Evolutionary conservation across 2,329 filamentous ascomycete species (phyloP).

Genomic region (Penicillium sp.): DNA sequence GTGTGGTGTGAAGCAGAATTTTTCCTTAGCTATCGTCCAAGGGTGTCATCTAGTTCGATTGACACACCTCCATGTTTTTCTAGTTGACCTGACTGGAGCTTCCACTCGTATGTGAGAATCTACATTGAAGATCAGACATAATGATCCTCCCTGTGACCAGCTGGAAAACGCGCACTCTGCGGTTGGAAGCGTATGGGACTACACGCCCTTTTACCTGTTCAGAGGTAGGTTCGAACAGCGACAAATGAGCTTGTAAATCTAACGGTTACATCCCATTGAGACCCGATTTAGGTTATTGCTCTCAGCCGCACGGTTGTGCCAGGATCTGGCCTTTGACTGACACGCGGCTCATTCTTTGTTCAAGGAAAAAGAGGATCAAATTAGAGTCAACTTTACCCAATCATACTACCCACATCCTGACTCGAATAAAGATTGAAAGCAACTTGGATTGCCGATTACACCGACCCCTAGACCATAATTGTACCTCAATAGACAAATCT

Average conservation of each 20-base stretch:
- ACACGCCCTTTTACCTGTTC: neutral
- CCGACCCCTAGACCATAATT: neutral
- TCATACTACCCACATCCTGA: neutral
- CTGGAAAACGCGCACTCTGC: neutral
- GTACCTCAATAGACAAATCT: neutral
- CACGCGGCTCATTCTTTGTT: neutral
- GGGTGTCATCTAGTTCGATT: neutral
- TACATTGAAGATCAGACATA: neutral
- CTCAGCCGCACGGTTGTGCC: neutral
- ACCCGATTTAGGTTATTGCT: neutral
- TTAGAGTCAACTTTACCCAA: neutral
- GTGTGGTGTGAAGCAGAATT: neutral
- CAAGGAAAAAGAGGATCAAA: neutral
- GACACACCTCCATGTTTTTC: no score
- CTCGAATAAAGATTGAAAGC: neutral
- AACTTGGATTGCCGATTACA: neutral
- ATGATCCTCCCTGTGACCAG: neutral
- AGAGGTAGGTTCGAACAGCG: neutral
- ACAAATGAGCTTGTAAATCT: neutral
- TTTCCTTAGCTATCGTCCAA: neutral
- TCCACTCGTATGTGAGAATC: no score
- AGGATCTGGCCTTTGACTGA: neutral
- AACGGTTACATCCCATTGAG: neutral
- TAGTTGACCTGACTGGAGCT: no score
- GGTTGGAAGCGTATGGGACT: neutral